Evolutionary conservation across 192 early-diverging fungal genomes (phyloP).

Genomic region (Dissophora globulifera): DNA sequence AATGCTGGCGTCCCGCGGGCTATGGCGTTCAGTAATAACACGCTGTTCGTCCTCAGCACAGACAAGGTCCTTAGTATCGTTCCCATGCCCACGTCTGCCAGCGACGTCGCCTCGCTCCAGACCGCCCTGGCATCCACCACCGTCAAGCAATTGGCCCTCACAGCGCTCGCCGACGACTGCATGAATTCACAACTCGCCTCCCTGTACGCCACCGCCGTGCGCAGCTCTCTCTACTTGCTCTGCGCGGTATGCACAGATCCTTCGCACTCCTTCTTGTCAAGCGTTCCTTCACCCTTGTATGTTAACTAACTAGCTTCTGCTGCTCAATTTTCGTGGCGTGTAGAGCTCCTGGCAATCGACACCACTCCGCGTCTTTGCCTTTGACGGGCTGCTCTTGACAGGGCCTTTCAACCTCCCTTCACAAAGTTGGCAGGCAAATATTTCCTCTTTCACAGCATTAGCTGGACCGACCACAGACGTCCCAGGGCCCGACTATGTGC

Average conservation of each 20-base stretch:
- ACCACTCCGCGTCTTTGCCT: background rate
- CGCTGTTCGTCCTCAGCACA: background rate
- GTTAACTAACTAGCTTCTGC: background rate
- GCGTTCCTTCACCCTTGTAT: background rate
- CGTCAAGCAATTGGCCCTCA: background rate
- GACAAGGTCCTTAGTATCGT: conserved; percentile 1
- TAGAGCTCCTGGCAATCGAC: background rate
- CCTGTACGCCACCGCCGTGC: conserved; percentile 3
- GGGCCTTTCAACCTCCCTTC: background rate
- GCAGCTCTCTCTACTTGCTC: background rate
- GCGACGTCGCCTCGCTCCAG: background rate
- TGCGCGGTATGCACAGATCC: conserved; percentile 2
- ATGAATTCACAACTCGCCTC: background rate
- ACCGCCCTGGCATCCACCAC: background rate
- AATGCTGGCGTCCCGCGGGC: background rate
- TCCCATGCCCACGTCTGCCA: background rate
- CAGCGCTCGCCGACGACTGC: conserved; percentile 6
- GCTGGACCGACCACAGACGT: background rate
- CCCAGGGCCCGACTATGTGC: background rate
- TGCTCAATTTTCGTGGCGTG: too few relatives aligned
- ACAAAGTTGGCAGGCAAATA: background rate
- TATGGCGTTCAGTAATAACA: background rate
- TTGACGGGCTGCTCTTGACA: background rate
- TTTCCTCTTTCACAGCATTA: background rate
- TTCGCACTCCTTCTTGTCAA: background rate